A percentile compares a stretch with the other conserved stretches of the same genome.
These are phyloP conservation scores for Ustilago hordei DNA, from an alignment of 1,284 basidiomycete genomes.

Conservation along the genomic window DNA sequence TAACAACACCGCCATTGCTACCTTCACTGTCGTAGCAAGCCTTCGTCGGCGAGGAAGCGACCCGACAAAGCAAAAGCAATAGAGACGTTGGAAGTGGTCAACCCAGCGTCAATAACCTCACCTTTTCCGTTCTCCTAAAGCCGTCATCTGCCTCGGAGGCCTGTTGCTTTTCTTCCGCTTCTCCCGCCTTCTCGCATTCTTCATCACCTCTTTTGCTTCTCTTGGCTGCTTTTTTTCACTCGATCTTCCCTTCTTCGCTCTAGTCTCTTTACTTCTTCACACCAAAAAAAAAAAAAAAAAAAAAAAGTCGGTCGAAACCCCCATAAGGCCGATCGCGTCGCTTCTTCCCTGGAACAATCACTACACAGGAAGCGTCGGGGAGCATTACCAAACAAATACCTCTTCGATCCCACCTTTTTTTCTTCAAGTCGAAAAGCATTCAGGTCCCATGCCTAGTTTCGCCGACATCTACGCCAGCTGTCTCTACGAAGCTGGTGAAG, in stretches of 20 bases:
- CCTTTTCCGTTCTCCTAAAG: slow-evolving; percentile 6
- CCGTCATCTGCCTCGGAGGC: not conserved
- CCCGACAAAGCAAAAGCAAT: slow-evolving; percentile 21
- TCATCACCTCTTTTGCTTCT: not conserved
- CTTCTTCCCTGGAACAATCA: not conserved
- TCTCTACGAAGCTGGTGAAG: slow-evolving; percentile 53
- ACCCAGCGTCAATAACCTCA: slow-evolving; percentile 27
- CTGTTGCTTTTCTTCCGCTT: slow-evolving; percentile 14
- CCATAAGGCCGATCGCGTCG: not conserved
- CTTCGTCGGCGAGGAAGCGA: slow-evolving; percentile 13
- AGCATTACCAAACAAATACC: not conserved
- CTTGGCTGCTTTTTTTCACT: too few relatives aligned
- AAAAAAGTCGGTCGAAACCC: not conserved
- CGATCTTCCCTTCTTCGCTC: too few relatives aligned
- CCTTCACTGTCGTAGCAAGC: not conserved
- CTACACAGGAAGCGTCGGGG: not conserved
- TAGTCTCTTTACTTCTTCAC: not conserved
- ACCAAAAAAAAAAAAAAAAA: slow-evolving; percentile 1
- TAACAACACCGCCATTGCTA: not conserved
- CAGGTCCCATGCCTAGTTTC: slow-evolving; percentile 34
- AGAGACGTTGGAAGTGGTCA: slow-evolving; percentile 45
- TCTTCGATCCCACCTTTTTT: not conserved
- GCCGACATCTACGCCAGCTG: slow-evolving; percentile 55
- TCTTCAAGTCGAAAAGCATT: not conserved
- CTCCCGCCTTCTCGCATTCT: not conserved